Conservation (phyloP, 2,329 filamentous ascomycete species). For the Ophiostoma sp. region DNA sequence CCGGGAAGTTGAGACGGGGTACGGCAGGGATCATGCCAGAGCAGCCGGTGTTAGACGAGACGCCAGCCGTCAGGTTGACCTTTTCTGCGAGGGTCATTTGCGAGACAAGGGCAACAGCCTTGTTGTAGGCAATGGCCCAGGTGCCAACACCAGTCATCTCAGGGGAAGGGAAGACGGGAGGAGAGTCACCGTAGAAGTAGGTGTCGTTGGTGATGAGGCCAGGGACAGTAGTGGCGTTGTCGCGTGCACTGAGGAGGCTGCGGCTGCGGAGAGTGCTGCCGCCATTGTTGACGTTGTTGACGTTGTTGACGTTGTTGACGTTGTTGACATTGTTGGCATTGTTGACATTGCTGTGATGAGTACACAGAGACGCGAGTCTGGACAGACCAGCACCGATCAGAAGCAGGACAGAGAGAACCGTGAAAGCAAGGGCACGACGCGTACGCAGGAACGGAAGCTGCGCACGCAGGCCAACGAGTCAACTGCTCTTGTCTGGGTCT, state of each 20-base stretch:
- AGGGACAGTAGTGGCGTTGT: neutral
- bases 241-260: neutral
- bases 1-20: slow-evolving; percentile 43
- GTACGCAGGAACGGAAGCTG: slow-evolving; percentile 37
- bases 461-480: slow-evolving; percentile 35
- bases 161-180: slow-evolving; percentile 54
- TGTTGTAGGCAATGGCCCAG: slow-evolving; percentile 67
- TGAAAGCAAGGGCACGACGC: slow-evolving; percentile 36
- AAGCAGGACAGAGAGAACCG: slow-evolving; percentile 35
- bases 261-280: neutral
- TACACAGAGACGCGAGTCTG: slow-evolving; percentile 38
- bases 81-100: slow-evolving; percentile 75
- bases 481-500: slow-evolving; percentile 28
- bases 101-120: slow-evolving; percentile 67
- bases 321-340: neutral
- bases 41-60: slow-evolving; percentile 55
- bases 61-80: slow-evolving; percentile 73
- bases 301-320: neutral
- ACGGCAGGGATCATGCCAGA: slow-evolving; percentile 47
- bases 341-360: slow-evolving; percentile 5
- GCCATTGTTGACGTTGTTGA: too few relatives aligned
- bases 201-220: slow-evolving; percentile 43
- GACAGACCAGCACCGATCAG: slow-evolving; percentile 40
- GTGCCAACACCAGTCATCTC: slow-evolving; percentile 59
- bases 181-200: slow-evolving; percentile 53